Base-by-base conservation (phyloP, 768 basidiomycete genomes). In the Lactarius akahatsu region DNA sequence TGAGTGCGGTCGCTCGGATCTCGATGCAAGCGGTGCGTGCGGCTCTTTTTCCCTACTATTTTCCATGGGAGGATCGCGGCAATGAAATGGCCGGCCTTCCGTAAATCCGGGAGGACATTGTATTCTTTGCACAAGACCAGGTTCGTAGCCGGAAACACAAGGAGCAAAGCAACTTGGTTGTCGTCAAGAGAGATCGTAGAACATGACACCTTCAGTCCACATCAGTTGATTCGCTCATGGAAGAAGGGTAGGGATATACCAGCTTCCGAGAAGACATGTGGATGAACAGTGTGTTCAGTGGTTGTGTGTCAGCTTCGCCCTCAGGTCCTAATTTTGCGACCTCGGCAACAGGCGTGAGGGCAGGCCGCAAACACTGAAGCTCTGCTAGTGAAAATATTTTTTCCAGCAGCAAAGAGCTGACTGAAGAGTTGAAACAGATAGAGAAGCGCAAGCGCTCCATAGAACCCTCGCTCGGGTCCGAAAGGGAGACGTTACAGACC, bases 241-340 rank as follows among this genome's bases (percentile, higher is more conserved):
- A 52, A 58, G 54, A 52, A 61, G 4, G 26, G 32, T 50, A 26
- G 61, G 59, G 55, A 63, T 59, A 59, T 59, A 41, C 63, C 50
- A 63, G n/a, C 69, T 65, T 23, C 67, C 79, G 54, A 68, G 87
- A 89, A 75, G 84, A 71, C 80, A 91, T 80, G 64, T 85, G 81
- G 2, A 70, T 61, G 20, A 76, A 76, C 16, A 90, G 68, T 5
- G 79, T 77, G 40, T 72, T 73, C 55, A 88, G 74, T 1, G 76
- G 68, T 28, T 75, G 74, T 1, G 71, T 71, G 69, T 87, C 86
- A 50, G 72, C 71, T 3, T 77, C 75, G 11, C 76, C 75, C 34
- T 72, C 73, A 38, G 83, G 77, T 30, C 76, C 78, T 6, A 91
- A 67, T 62, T 78, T 80, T 3, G 82, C 88, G 69, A 83, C 77